A percentile compares a stretch with the other conserved stretches of the same genome.
These are phyloP conservation scores for Leccinum subgranulosum DNA, from an alignment of 768 basidiomycete species.

Conservation along the genomic window DNA sequence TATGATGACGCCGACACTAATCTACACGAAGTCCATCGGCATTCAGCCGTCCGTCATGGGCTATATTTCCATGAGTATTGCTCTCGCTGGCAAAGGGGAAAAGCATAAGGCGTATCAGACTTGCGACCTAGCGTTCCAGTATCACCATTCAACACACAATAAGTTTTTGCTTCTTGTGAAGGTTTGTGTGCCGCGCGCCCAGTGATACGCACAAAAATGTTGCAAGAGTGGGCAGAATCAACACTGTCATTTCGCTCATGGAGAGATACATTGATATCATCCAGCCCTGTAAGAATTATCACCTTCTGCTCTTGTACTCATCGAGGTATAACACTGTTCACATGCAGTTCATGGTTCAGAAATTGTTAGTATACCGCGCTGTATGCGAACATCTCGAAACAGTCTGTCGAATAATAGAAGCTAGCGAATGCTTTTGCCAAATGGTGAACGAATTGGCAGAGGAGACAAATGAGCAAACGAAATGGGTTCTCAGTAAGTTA, in stretches of 20 bases:
- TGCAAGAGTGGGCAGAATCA: background rate
- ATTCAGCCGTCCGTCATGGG: background rate
- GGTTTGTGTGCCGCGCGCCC: background rate
- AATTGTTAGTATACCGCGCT: background rate
- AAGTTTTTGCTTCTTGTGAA: background rate
- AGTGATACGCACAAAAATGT: background rate
- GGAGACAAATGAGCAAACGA: background rate
- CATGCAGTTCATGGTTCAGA: background rate
- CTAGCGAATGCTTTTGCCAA: background rate
- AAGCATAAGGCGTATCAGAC: background rate
- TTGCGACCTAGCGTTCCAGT: background rate
- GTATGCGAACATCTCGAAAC: background rate
- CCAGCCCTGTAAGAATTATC: background rate
- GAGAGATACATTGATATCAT: background rate
- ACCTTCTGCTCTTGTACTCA: background rate
- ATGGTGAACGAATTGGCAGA: background rate
- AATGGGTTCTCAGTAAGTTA: background rate
- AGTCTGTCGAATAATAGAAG: background rate
- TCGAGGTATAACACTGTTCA: background rate
- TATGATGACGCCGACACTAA: background rate
- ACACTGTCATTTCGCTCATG: background rate
- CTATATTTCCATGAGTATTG: background rate
- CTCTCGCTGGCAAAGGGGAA: background rate
- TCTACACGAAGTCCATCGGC: background rate
- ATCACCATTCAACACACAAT: background rate